Evolutionary conservation across 2,329 filamentous ascomycete genomes (phyloP).

Genomic region (Xylaria hypoxylon): DNA sequence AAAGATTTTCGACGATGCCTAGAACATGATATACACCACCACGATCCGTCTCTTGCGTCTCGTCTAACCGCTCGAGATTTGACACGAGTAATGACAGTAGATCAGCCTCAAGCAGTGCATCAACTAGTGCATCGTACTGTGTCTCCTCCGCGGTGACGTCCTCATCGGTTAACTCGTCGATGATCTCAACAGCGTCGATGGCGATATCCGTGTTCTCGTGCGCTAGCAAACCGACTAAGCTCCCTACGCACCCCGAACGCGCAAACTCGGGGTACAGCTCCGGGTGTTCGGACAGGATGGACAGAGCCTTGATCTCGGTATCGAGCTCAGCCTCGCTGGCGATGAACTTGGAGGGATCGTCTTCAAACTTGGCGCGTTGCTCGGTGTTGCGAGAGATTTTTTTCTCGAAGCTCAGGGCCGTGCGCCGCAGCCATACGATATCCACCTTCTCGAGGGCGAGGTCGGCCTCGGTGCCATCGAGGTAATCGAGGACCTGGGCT

Average conservation of each 20-base stretch:
- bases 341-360: conserved; percentile 50
- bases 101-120: conserved; percentile 74
- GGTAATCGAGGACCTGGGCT: conserved; percentile 85
- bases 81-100: conserved; percentile 79
- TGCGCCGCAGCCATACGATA: conserved; percentile 81
- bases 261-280: conserved; percentile 59
- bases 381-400: conserved; percentile 92
- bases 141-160: conserved; percentile 84
- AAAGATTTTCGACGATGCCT: conserved; percentile 85
- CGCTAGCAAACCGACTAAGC: conserved; percentile 82
- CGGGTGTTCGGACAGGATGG: conserved; percentile 87
- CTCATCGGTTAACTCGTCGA: conserved; percentile 92
- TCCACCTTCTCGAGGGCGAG: conserved; percentile 80
- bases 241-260: conserved; percentile 54
- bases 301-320: conserved; percentile 85
- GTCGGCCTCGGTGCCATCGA: conserved; percentile 67
- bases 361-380: conserved; percentile 70
- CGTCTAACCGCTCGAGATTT: conserved; percentile 83
- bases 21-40: conserved; percentile 89
- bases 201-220: conserved; percentile 98
- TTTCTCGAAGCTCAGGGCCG: conserved; percentile 87
- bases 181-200: conserved; percentile 88
- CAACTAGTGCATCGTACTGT: conserved; percentile 83
- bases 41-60: conserved; percentile 77
- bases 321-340: conserved; percentile 83